These are phyloP conservation scores for Yamadazyma triangularis DNA, from an alignment of 1,139 yeast species.

Conservation along the genomic window DNA sequence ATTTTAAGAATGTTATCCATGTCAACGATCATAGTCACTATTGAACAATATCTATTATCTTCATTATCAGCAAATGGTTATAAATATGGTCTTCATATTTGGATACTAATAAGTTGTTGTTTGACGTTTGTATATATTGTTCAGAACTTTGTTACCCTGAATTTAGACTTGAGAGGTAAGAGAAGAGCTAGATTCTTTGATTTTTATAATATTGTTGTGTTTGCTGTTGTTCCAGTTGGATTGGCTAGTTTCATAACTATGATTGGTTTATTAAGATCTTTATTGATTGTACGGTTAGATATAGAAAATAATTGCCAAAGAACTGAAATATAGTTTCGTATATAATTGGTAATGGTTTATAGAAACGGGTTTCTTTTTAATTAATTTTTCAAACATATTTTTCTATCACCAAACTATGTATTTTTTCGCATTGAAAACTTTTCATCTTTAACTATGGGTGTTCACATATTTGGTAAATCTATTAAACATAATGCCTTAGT, in stretches of 20 bases:
- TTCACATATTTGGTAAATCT: slow-evolving; percentile 71
- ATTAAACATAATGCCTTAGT: slow-evolving; percentile 51
- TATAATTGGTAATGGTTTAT: not conserved
- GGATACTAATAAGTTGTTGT: slow-evolving; percentile 86
- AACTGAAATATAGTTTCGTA: not conserved
- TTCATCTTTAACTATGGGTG: slow-evolving; percentile 43
- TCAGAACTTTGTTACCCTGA: slow-evolving; percentile 87
- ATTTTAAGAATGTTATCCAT: slow-evolving; percentile 79
- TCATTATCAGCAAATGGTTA: slow-evolving; percentile 50
- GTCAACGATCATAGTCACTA: slow-evolving; percentile 67
- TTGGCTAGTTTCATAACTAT: slow-evolving; percentile 89
- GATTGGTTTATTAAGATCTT: slow-evolving; percentile 73
- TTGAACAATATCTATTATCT: slow-evolving; percentile 63
- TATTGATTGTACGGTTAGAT: slow-evolving; percentile 72
- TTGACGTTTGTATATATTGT: slow-evolving; percentile 78
- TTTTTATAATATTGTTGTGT: slow-evolving; percentile 81
- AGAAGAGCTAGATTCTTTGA: slow-evolving; percentile 61
- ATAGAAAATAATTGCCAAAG: slow-evolving; percentile 32
- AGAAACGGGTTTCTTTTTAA: too few relatives aligned
- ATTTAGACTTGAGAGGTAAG: slow-evolving; percentile 54
- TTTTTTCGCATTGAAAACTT: slow-evolving; percentile 4
- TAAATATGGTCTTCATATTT: slow-evolving; percentile 72
- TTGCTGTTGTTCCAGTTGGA: slow-evolving; percentile 97
- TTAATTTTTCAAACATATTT: not conserved
- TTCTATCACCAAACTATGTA: not conserved